Evolutionary conservation across 768 basidiomycete species (phyloP), one percentile per base, ranked within the genome.

Genomic region (Boletus pseudo-olivaceus): DNA sequence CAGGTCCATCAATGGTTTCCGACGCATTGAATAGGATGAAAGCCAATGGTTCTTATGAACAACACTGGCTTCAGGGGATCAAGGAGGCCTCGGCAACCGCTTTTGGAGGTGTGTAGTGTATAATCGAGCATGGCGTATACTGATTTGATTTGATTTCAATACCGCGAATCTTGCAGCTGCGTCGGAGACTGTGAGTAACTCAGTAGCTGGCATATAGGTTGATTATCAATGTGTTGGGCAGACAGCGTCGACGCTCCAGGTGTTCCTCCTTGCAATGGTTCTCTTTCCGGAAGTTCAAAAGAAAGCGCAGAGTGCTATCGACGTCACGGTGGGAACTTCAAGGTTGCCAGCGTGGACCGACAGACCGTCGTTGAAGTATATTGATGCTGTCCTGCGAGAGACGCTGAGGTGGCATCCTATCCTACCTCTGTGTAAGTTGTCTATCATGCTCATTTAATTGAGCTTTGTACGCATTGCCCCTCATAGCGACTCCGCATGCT

Each of bases 191-290:
- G 62, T 60, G 12, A 49, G 54, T 47, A 11, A 41, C 27, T 35
- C 37, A 6, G 8, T 40, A 30, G 26, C 34, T 29, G 20, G 12
- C 27, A 7, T 14, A 27, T 29, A 32, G 39, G 17, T n/a, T 45
- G 14, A 30, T 19, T 19, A 26, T 38, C 33, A n/a, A 49, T 11
- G 32, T 30, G 33, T 34, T 38, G 1, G 51, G 19, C 34, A 69
- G 68, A 68, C 67, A 6, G 54, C 60, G 2, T 63, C 67, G 8
- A 49, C 57, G 8, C 55, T 76, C 12, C 59, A 56, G 34, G 66
- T 57, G 5, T 72, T 75, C 49, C 32, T 73, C n/a, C 66, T 71
- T 23, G 69, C 71, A 4, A 75, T 74, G 73, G 59, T 64, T 5
- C 60, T 63, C 15, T 62, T 69, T 51, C 74, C 71, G 2, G 62